Evolutionary conservation across 78 protist species (phyloP), one percentile per base, ranked within the genome.

Genomic region (Dictyostelium capitatum): DNA sequence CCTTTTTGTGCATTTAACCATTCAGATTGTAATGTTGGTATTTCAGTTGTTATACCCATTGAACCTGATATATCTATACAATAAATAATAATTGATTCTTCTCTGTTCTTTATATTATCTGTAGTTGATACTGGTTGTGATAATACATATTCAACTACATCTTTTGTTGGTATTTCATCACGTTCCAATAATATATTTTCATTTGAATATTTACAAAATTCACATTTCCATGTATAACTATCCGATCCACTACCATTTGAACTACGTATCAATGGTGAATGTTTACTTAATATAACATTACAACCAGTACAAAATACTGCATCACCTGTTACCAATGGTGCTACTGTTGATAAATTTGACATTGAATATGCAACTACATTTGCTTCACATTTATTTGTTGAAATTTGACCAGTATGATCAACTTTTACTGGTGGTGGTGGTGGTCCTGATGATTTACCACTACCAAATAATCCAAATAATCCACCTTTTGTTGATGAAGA

Each of bases 1-100:
- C 83, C 83, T 48, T 54, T 75, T 14, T 32, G 30, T 2, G 74
- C 62, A 64, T 83, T 89, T 11, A 50, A 43, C 95, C 95, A 85
- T 77, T 81, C 84, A 50, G 70, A 41, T 77, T 79, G 92, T 17
- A 81, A 79, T 47, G 82, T 46, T 82, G 89, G 85, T 14, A 95
- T 72, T 12, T 95, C 97, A 15, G 93, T 85, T 8, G 97, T 92
- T 23, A 95, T 90, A 51, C 94, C 89, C 97, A 95, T 95, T 23
- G 97, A 95, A 50, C 97, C 97, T 9, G 95, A 89, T 6, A 91
- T 80, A 79, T 95, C 97, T 7, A 95, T 67, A 73, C 87, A 82
- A 64, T 84, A 95, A 43, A 95, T 81, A 77, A 94, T 90, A 43
- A 82, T 83, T 15, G 89, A 41, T 1, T 80, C 89, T 43, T 89